phyloP scores from a whole-genome alignment of 495 filamentous ascomycete genomes.

The Talaromyces borbonicus region DNA sequence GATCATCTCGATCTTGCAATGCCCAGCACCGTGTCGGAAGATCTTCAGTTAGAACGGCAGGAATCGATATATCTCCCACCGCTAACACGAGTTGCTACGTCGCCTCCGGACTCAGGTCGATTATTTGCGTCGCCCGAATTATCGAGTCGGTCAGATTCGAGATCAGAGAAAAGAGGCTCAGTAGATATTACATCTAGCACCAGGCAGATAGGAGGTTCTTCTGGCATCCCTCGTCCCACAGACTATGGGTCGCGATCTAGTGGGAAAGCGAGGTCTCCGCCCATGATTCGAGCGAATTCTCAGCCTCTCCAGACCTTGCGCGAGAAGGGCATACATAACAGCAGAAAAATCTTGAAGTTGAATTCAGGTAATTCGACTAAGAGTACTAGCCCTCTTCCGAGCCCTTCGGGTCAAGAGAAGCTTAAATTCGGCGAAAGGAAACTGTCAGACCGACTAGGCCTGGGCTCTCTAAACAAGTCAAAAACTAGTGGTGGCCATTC shows the following conservation, averaged over 20 bases:
- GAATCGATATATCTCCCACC: conserved; percentile 8
- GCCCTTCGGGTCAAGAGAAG: conserved; percentile 17
- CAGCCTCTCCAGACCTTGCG: conserved; percentile 45
- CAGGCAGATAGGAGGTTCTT: conserved; percentile 21
- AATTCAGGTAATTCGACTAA: conserved; percentile 15
- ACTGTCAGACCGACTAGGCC: conserved; percentile 53
- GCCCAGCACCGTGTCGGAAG: conserved; percentile 29
- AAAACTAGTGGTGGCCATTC: conserved; percentile 55
- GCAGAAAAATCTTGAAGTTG: conserved; percentile 15
- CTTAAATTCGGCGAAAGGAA: conserved; percentile 56
- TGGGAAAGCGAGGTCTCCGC: conserved; percentile 46
- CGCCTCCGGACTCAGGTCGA: conserved; percentile 7
- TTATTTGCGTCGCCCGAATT: conserved; percentile 9
- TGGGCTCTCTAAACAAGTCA: conserved; percentile 49
- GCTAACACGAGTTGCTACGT: conserved; percentile 9
- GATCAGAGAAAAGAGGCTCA: background rate
- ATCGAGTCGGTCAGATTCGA: background rate
- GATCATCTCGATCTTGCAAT: conserved; percentile 67
- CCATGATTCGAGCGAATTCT: conserved; percentile 59
- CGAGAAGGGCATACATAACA: conserved; percentile 16
- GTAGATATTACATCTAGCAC: background rate
- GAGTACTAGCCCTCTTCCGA: conserved; percentile 10
- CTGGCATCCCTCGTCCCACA: conserved; percentile 42
- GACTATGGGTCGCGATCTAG: conserved; percentile 32
- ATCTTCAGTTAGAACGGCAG: conserved; percentile 6